Conservation (phyloP, 1,284 basidiomycete genomes). For the Boletellus deceptivus region DNA sequence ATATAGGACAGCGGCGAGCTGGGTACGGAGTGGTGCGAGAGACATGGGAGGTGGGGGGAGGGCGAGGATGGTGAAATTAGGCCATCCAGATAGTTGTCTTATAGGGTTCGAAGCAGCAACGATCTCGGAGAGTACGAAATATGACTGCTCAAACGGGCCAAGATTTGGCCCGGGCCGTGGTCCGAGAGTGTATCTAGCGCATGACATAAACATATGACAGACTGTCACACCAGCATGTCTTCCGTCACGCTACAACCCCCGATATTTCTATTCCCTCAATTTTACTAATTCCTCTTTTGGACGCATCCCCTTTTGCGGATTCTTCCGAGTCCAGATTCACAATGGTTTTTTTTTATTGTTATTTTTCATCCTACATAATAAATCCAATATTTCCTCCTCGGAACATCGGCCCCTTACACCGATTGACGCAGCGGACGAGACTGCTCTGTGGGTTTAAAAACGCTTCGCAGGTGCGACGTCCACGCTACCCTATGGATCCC, state of each 20-base stretch:
- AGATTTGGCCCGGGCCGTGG: conserved; percentile 28
- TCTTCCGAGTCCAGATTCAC: conserved; percentile 15
- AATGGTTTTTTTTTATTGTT: conserved; percentile 10
- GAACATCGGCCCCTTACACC: conserved; percentile 28
- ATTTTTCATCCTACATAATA: conserved; percentile 7
- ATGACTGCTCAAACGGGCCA: conserved; percentile 23
- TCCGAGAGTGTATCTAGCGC: conserved; percentile 25
- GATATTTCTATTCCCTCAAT: conserved; percentile 24
- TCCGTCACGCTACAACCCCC: conserved; percentile 23
- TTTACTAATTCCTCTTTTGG: conserved; percentile 30
- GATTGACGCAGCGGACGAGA: conserved; percentile 32
- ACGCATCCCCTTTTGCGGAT: conserved; percentile 10
- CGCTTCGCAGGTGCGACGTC: conserved; percentile 7
- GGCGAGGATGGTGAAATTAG: conserved; percentile 21
- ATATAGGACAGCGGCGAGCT: conserved; percentile 68
- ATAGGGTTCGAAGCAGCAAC: conserved; percentile 30
- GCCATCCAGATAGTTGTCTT: conserved; percentile 31
- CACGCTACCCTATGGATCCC: conserved; percentile 38
- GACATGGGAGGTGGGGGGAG: conserved; percentile 46
- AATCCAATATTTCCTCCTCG: conserved; percentile 16
- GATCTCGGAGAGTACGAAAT: conserved; percentile 34
- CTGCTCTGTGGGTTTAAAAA: conserved; percentile 26
- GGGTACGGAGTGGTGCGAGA: conserved; percentile 51
- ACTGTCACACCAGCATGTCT: conserved; percentile 21
- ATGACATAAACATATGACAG: conserved; percentile 30